Base-by-base conservation (phyloP, 1,139 yeast genomes). In the Yamadazyma epiphylla region DNA sequence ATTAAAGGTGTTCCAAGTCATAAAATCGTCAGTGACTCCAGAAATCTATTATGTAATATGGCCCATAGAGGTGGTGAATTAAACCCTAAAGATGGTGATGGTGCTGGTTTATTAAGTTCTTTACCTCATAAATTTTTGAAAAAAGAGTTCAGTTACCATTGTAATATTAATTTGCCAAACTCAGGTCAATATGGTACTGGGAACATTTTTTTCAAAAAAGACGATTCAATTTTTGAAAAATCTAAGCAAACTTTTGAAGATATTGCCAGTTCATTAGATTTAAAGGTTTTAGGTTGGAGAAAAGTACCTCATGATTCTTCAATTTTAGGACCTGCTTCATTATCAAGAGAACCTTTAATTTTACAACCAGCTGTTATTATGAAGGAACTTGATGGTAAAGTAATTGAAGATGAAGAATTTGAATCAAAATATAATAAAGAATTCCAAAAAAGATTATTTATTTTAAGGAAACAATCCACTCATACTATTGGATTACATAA, bases 31-130 rank as follows among this genome's bases (percentile, higher is more conserved):
- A 80, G 94, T 27, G 97, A 91, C 63, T 96, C 96, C 26, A 70
- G 79, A 46, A 78, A 76, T 52, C 70, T 91, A 53, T 77, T 91
- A 38, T 89, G 97, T 68, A 91, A 91, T 62, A 91, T 91, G 97
- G 85, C 96, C 41, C 98, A 91, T 60, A 78, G 98, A 65, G 98
- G 98, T 54, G 98, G 98, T 28, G 96, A 89, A 41, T 79, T 94
- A 27, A 95, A 88, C 54, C 95, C 97, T 17, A 78, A 89, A 50
- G 96, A 91, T 55, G 98, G 98, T 61, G 98, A 91, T 57, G 98
- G 98, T 62, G 98, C 98, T 25, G 98, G 98, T 58, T 88, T 91
- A 40, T 77, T 91, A 74, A 77, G 94, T 31, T 83, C 95, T 25
- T 79, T 91, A 42, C 96, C 97, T 25, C 96, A 89, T 63, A 80